Evolutionary conservation across 768 basidiomycete species (phyloP), one percentile per base, ranked within the genome.

Genomic region (Macrolepiota dolichaula): DNA sequence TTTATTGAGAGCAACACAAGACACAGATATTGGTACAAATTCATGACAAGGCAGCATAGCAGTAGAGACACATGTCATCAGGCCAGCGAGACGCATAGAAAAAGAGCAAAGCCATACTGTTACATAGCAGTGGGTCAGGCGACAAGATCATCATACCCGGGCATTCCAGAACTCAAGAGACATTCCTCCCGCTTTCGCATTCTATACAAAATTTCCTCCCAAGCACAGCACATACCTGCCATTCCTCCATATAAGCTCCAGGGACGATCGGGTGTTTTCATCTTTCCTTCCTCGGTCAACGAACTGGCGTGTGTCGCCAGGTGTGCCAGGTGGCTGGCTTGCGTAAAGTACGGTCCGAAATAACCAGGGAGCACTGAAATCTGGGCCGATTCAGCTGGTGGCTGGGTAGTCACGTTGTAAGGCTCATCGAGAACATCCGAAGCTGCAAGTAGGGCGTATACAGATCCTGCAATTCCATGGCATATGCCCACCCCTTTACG

Each of bases 401-500:
- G 47, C 15, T 27, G 2, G 4, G 50, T 10, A 4, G 13, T 32
- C 17, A 37, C n/a, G 36, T 27, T 36, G 24, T 7, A 29, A 22
- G 63, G 63, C 44, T 65, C 66, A 49, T 80, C 79, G n/a, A 83
- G 71, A 1, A 72, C 77, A 50, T 79, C 75, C 0, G 82, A 79
- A 1, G 74, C 77, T 0, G 81, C 77, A 22, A 86, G 74, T 10
- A 85, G 74, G 2, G 81, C 81, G 61, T 78, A 84, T 5, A 84
- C 77, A n/a, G 73, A 79, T 2, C 85, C 84, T 9, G 75, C 81
- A 4, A 81, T 76, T 4, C 85, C 85, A 63, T 86, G 84, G 65
- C 85, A 86, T 11, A 86, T 72, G 0, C 85, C 84, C n/a, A 85
- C 70, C 11, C 85, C 85, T 67, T 86, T 86, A 3, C 75, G 75